Conservation (phyloP, 495 filamentous ascomycete genomes). For the Neohortaea acidophila region DNA sequence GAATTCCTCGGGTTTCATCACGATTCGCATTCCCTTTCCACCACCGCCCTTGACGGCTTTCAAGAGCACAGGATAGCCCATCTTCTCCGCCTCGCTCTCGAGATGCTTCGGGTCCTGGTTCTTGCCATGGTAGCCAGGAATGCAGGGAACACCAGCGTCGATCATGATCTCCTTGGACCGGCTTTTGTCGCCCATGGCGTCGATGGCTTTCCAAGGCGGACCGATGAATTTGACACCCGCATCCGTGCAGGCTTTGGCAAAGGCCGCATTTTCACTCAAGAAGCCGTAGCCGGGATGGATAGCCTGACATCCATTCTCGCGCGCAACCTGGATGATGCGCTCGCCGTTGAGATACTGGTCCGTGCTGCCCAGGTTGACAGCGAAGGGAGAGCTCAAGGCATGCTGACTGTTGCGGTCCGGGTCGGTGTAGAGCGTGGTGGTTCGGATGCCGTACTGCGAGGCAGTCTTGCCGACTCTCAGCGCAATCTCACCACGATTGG, state of each 20-base stretch:
- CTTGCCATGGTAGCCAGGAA: constrained; percentile 84
- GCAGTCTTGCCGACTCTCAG: constrained; percentile 81
- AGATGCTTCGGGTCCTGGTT: constrained; percentile 67
- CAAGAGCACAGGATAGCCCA: constrained; percentile 82
- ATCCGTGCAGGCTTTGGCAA: constrained; percentile 77
- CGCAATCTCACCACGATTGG: constrained; percentile 94
- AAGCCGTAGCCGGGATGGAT: constrained; percentile 98
- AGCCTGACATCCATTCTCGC: constrained; percentile 66
- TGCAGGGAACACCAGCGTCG: constrained; percentile 80
- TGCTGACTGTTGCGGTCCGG: constrained; percentile 80
- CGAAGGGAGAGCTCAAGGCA: constrained; percentile 65
- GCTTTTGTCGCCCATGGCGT: constrained; percentile 94
- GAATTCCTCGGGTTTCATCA: constrained; percentile 57
- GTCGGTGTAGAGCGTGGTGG: constrained; percentile 89
- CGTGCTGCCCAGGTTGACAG: constrained; percentile 66
- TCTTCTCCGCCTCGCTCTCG: constrained; percentile 55
- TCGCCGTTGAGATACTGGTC: constrained; percentile 85
- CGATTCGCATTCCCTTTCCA: constrained; percentile 99
- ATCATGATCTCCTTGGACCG: constrained; percentile 91
- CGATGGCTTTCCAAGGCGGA: constrained; percentile 81
- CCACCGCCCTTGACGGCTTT: constrained; percentile 96
- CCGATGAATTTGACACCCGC: constrained; percentile 91
- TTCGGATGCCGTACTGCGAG: constrained; percentile 72
- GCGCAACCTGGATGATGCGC: constrained; percentile 75
- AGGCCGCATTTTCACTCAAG: constrained; percentile 78